A percentile compares a stretch with the other conserved stretches of the same genome.
Evolutionary conservation across 768 basidiomycete genomes (phyloP).

Genomic region (Lactarius pseudohatsudake): DNA sequence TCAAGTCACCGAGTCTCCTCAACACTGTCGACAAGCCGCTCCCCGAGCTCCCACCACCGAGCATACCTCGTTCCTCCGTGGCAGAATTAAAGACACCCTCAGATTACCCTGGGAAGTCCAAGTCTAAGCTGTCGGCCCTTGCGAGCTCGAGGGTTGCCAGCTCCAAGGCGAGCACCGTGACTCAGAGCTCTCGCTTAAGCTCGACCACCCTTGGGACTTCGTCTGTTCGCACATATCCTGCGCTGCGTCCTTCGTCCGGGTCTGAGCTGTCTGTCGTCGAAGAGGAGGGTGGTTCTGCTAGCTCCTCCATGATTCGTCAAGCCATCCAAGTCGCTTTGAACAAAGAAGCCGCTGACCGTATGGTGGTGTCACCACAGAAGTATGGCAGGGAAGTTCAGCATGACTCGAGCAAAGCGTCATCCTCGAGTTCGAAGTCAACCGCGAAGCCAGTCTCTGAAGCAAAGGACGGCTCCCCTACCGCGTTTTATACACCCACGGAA

Average conservation of each 20-base stretch:
- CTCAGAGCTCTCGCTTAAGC: conserved; percentile 43
- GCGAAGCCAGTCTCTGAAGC: conserved; percentile 13
- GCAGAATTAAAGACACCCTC: conserved; percentile 22
- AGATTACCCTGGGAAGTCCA: conserved; percentile 48
- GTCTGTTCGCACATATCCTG: conserved; percentile 72
- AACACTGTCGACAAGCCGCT: conserved; percentile 28
- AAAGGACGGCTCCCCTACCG: conserved; percentile 7
- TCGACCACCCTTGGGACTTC: conserved; percentile 47
- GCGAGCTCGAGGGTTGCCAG: conserved; percentile 53
- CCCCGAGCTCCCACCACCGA: conserved; percentile 35
- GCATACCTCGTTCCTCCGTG: conserved; percentile 30
- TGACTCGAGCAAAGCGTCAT: conserved; percentile 18
- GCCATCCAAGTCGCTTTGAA: conserved; percentile 70
- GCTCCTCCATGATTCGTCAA: conserved; percentile 58
- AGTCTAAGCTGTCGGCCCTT: conserved; percentile 67
- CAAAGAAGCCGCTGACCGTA: conserved; percentile 53
- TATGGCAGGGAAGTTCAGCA: conserved; percentile 22
- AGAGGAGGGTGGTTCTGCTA: conserved; percentile 41
- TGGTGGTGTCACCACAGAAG: conserved; percentile 10
- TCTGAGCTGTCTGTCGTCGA: conserved; percentile 41
- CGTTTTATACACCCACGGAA: conserved; percentile 16
- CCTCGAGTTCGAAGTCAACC: conserved; percentile 26
- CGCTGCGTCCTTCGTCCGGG: conserved; percentile 62
- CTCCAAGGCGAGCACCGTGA: conserved; percentile 45
- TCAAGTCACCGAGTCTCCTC: conserved; percentile 17